Percentiles rank a stretch among this genome's conserved stretches.
phyloP scores from a whole-genome alignment of 2,329 filamentous ascomycete genomes.

The Teratosphaeria gauchensis region DNA sequence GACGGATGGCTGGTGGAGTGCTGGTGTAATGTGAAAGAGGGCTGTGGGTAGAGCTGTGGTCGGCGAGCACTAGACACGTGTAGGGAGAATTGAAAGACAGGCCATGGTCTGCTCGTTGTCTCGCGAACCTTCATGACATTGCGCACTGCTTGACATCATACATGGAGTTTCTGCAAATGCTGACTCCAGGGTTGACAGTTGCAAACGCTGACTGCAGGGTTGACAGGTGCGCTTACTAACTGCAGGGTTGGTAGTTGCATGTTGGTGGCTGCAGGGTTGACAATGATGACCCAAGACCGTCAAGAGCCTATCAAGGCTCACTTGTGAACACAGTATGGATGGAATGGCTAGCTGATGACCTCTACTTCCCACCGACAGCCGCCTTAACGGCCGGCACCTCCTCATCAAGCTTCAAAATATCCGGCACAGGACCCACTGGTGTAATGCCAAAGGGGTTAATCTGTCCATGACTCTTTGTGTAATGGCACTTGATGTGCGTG shows the following conservation, averaged over 20 bases:
- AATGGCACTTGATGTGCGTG: conserved; percentile 84
- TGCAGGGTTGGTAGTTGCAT: too few relatives aligned
- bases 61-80: background rate
- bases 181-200: too few relatives aligned
- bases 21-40: too few relatives aligned
- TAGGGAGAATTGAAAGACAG: background rate
- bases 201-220: too few relatives aligned
- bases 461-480: conserved; percentile 56
- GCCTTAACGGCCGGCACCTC: conserved; percentile 54
- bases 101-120: background rate
- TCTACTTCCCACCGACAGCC: background rate
- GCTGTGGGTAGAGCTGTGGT: background rate
- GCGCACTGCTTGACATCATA: background rate
- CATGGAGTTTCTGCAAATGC: too few relatives aligned
- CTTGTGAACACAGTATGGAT: too few relatives aligned
- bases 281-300: too few relatives aligned
- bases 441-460: conserved; percentile 64
- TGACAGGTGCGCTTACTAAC: too few relatives aligned
- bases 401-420: conserved; percentile 67
- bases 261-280: too few relatives aligned
- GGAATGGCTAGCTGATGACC: too few relatives aligned
- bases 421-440: conserved; percentile 72
- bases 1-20: background rate
- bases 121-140: background rate
- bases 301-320: too few relatives aligned